Base-by-base conservation (phyloP, 495 filamentous ascomycete genomes). In the Gamarada debralockiae region DNA sequence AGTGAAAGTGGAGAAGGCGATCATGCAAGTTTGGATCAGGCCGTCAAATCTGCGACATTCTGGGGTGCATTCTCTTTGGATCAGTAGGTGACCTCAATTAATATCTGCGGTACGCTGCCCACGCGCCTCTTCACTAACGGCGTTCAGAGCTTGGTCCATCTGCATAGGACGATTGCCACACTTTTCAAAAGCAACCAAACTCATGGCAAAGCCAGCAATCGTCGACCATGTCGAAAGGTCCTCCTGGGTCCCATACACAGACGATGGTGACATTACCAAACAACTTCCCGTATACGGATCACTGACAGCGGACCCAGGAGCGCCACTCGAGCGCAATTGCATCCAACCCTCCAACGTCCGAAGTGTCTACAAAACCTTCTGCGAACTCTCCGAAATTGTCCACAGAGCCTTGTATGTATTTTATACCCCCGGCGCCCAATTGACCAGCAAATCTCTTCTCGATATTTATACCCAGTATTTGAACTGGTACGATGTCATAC, bases 71-170 rank as follows among this genome's bases (percentile, higher is more conserved):
- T 86, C 64, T 79, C 78, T 20, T 69, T 87, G 24, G 84, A 88
- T 62, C 84, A 85, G 84, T 86, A 75, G 63, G 74, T 59, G 3
- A 22, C 9, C 17, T 39, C 13, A n/a, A 37, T 47, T 88, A 25
- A 34, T 95, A 67, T 97, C 96, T 56, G 82, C 96, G 38, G 92
- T 91, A 25, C 85, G 92, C 22, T 77, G 93, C 53, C 89, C 90
- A 17, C 90, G 95, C 59, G 70, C 3, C n/a, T 52, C 33, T 62
- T 31, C 43, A 1, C 21, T 38, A 29, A 20, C 58, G 85, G 82
- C 48, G 78, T 78, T 29, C 84, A 86, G 83, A 50, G 79, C 79
- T 29, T 85, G 81, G 78, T 83, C 80, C 3, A 67, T 85, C 20
- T 76, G 77, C 29, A 78, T 84, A 15, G 83, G 84, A 17, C 71